Base-by-base conservation (phyloP, 257 asterid species). In the Solanum etuberosum region DNA sequence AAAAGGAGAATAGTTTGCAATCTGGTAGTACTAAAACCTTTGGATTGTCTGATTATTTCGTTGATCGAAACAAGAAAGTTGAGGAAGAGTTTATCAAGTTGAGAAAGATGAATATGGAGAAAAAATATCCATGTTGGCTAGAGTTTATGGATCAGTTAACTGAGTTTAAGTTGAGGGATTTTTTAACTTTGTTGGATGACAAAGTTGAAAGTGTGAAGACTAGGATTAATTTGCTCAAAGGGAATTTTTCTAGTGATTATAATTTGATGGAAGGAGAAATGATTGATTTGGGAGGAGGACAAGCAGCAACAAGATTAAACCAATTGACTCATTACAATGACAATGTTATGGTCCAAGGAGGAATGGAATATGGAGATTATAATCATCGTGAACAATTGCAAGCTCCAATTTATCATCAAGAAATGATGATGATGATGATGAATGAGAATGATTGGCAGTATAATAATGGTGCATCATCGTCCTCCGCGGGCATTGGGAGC, bases 61-160 rank as follows among this genome's bases (percentile, higher is more conserved):
- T 87, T 1, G 92, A 89, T 5, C 32, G 95, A 85, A 93, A 87
- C 88, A 87, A 90, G 20, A 93, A 87, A 18, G 61, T 93, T 29
- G 93, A 93, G 82, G 95, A 91, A 2, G 96, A 94, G 38, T 87
- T 93, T 12, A 87, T 57, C 7, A 93, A 90, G 73, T 59, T 93
- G 87, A 88, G 89, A 6, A 91, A 83, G 20, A 81, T 67, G 67
- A 91, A 90, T 88, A 80, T 88, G 90, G 97, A 94, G 71, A 83
- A 92, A 7, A 93, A 88, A 81, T 93, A 90, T 25, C 95, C 96
- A 1, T 74, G 88, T 3, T 83, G 90, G 89, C 9, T 77, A 23
- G 88, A 88, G 6, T 87, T 86, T 51, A 25, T 92, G 88, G 59
- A 74, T 8, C 59, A 14, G 3, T n/a, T 91, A 34, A 23, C 90